These are phyloP conservation scores for Huntiella savannae DNA, from an alignment of 2,329 filamentous ascomycete genomes.

Conservation along the genomic window DNA sequence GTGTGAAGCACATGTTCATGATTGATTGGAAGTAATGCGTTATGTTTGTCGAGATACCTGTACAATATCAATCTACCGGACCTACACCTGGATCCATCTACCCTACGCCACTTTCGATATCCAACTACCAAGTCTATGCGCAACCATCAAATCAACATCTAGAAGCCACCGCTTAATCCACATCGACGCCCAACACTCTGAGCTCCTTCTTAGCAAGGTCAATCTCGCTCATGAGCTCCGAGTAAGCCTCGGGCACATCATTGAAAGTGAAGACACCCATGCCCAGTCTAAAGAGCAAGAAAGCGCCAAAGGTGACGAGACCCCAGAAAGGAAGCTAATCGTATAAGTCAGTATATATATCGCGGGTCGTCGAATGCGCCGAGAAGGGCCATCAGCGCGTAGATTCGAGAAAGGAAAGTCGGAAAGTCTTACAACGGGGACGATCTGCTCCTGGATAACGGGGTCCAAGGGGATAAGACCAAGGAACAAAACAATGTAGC, in stretches of 20 bases:
- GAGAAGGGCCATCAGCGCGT: slow-evolving; percentile 4
- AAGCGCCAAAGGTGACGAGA: slow-evolving; percentile 76
- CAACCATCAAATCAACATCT: background rate
- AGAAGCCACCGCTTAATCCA: slow-evolving; percentile 38
- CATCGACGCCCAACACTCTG: slow-evolving; percentile 53
- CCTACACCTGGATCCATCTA: no score
- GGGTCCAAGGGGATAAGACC: slow-evolving; percentile 64
- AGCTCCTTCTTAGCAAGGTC: slow-evolving; percentile 57
- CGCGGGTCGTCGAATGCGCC: background rate
- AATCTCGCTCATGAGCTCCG: slow-evolving; percentile 75
- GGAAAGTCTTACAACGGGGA: slow-evolving; percentile 57
- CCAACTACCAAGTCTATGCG: no score
- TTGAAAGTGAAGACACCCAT: slow-evolving; percentile 92
- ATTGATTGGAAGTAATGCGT: background rate
- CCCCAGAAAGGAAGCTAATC: slow-evolving; percentile 77
- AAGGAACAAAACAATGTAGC: slow-evolving; percentile 76
- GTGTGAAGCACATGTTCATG: background rate
- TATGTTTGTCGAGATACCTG: background rate
- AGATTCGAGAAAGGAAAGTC: slow-evolving; percentile 1
- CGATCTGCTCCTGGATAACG: slow-evolving; percentile 62
- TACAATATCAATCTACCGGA: no score
- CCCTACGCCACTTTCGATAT: no score
- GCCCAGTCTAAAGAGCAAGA: slow-evolving; percentile 79
- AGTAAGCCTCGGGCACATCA: slow-evolving; percentile 71
- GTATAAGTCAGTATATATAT: background rate